These are phyloP conservation scores for Chaetoceros tenuissimus DNA, from an alignment of 108 stramenopile species.

Conservation along the genomic window DNA sequence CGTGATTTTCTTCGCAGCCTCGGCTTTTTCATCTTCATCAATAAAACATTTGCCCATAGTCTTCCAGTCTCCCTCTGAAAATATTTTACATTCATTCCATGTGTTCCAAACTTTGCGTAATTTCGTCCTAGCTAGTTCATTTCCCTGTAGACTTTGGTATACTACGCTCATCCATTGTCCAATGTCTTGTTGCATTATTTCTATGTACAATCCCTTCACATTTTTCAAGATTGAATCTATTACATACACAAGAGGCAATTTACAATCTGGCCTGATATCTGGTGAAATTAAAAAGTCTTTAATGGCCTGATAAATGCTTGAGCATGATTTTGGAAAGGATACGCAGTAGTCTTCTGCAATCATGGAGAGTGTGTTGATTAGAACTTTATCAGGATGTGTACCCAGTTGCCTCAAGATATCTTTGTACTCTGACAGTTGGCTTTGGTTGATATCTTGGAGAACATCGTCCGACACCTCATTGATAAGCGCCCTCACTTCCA, in stretches of 20 bases:
- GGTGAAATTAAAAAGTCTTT: slow-evolving; percentile 35
- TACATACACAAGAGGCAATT: slow-evolving; percentile 67
- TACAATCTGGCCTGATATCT: slow-evolving; percentile 34
- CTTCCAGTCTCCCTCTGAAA: slow-evolving; percentile 42
- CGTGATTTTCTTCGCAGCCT: slow-evolving; percentile 3
- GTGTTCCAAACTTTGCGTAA: slow-evolving; percentile 73
- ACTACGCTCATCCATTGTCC: slow-evolving; percentile 55
- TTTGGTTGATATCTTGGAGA: slow-evolving; percentile 50
- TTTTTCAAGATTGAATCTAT: slow-evolving; percentile 80
- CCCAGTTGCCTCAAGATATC: slow-evolving; percentile 66
- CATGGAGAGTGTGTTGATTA: slow-evolving; percentile 75
- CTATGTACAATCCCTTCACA: slow-evolving; percentile 57
- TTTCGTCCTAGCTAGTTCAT: slow-evolving; percentile 33
- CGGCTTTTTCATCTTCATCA: slow-evolving; percentile 14
- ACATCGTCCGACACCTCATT: slow-evolving; percentile 18
- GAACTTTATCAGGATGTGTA: slow-evolving; percentile 68
- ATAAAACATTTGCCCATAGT: slow-evolving; percentile 60
- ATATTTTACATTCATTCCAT: slow-evolving; percentile 52
- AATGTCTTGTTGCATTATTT: slow-evolving; percentile 63
- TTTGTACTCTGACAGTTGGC: slow-evolving; percentile 67
- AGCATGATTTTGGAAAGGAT: slow-evolving; percentile 33
- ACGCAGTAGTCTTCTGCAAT: slow-evolving; percentile 72
- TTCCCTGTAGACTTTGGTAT: slow-evolving; percentile 37
- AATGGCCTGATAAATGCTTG: slow-evolving; percentile 54
- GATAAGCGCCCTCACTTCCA: background rate